These are phyloP conservation scores for Diaporthe longicolla DNA, from an alignment of 2,329 filamentous ascomycete genomes.

Conservation along the genomic window DNA sequence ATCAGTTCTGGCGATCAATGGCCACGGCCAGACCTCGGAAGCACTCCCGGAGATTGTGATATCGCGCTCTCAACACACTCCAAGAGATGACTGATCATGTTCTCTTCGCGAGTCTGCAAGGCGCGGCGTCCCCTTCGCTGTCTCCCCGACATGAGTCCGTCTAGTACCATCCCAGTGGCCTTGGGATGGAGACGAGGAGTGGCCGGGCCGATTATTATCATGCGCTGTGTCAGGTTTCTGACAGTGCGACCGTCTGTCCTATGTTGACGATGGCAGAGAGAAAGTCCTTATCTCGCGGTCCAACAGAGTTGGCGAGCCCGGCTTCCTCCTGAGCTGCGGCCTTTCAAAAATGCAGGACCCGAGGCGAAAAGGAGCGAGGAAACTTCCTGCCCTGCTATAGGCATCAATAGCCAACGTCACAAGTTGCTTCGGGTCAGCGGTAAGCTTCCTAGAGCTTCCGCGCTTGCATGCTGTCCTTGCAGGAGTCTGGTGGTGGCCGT, in stretches of 20 bases:
- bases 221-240: not conserved
- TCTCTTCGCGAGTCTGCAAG: not conserved
- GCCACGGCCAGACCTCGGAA: conserved; percentile 23
- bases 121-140: not conserved
- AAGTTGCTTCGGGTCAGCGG: not conserved
- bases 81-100: conserved; percentile 18
- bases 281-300: not conserved
- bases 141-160: conserved; percentile 1
- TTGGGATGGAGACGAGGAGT: not conserved
- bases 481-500: too few relatives aligned
- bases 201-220: not conserved
- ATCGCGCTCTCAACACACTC: not conserved
- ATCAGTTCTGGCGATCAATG: not conserved
- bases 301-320: not conserved
- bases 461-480: not conserved
- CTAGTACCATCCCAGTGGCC: not conserved
- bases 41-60: conserved; percentile 8
- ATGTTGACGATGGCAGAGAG: not conserved
- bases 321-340: not conserved
- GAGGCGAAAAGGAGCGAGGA: not conserved
- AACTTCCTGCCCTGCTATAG: not conserved
- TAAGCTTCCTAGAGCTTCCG: not conserved
- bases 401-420: not conserved
- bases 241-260: not conserved
- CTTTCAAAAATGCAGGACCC: not conserved